Base-by-base conservation (phyloP, 2,329 filamentous ascomycete species). In the Trichoderma sp. region DNA sequence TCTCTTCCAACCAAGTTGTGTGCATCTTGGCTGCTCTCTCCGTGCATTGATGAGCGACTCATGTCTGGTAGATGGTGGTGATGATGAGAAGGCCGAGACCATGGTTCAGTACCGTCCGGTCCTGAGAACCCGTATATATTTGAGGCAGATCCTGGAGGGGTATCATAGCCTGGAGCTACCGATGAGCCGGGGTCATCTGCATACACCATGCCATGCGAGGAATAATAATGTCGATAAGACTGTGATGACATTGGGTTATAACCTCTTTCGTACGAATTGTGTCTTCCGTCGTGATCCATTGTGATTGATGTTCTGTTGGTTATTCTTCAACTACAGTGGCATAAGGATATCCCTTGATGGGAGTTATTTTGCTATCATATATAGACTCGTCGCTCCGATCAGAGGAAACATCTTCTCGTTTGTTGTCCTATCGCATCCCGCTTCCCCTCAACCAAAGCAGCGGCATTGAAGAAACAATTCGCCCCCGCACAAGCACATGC, bases 1-100 rank as follows among this genome's bases (percentile, higher is more conserved):
- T 90, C 92, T 82, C 95, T 92, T 59, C 95, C 95, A 69, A 98
- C 94, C 63, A 97, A 92, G 80, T 93, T 97, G n/a, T 94, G 93
- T 38, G 93, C 93, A 9, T 93, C 86, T 85, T 91, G 84, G 79
- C 83, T 82, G 79, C 85, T 81, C 53, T 89, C 88, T 80, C 91
- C 89, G 80, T 91, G 87, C 85, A 91, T 88, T 85, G 89, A 88
- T 21, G 93, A 91, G 27, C 92, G 91, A 12, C 90, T 91, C 77
- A 93, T 92, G 78, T 94, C 91, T 66, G 94, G 94, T 50, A 95
- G 88, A 59, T 93, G 92, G 80, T 95, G 94, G 80, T 98, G 95
- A 80, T 96, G 94, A 81, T 97, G 94, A 64, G 90, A 90, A 50
- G 89, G 89, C 29, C 87, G 85, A 38, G 87, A 85, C 45, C 87